Conservation (phyloP, 2,329 filamentous ascomycete genomes). For the Colletotrichum australisinense region DNA sequence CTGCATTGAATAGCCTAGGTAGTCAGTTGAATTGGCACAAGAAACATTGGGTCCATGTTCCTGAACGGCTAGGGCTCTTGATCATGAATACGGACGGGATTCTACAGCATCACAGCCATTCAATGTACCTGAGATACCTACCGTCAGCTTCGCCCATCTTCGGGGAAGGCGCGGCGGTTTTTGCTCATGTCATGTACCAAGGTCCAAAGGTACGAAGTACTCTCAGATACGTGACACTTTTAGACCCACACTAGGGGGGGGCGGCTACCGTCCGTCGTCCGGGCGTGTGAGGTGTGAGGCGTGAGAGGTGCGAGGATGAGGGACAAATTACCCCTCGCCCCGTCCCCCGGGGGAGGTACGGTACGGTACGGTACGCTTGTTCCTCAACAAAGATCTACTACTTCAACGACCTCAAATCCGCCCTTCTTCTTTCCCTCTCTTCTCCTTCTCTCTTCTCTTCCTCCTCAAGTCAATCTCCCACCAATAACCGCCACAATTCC, state of each 20-base stretch:
- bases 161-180: background rate
- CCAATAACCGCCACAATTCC: conserved; percentile 21
- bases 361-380: background rate
- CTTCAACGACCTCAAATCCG: conserved; percentile 22
- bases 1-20: background rate
- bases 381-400: conserved; percentile 22
- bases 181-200: background rate
- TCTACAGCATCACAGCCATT: background rate
- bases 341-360: background rate
- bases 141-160: background rate
- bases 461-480: conserved; percentile 7
- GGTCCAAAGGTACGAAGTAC: background rate
- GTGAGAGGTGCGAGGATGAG: conserved; percentile 7
- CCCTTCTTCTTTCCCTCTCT: conserved; percentile 19
- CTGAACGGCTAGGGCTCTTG: background rate
- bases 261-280: background rate
- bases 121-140: background rate
- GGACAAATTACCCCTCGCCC: conserved; percentile 22
- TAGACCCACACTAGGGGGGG: background rate
- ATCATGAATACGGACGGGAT: background rate
- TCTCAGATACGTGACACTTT: background rate
- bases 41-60: background rate
- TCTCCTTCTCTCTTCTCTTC: background rate
- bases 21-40: background rate
- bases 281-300: background rate